phyloP scores from a whole-genome alignment of 2,329 filamentous ascomycete species.

The Aureobasidium sp. region DNA sequence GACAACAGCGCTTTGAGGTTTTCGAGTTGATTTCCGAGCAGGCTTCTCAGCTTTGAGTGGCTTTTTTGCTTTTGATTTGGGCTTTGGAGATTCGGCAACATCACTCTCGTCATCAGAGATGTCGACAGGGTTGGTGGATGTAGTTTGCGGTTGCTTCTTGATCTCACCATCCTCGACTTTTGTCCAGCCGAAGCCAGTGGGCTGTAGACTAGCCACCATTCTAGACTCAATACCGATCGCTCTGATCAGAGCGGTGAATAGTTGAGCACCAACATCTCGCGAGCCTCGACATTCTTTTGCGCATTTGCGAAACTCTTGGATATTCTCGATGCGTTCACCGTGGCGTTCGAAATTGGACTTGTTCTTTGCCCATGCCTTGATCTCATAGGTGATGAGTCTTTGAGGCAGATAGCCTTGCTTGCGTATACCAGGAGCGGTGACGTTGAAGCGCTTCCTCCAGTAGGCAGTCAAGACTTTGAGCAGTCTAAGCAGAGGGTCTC shows the following conservation, averaged over 20 bases:
- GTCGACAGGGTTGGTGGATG: slow-evolving; percentile 2
- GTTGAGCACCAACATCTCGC: slow-evolving; percentile 76
- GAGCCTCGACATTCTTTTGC: slow-evolving; percentile 70
- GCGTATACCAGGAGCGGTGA: slow-evolving; percentile 71
- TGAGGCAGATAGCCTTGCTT: slow-evolving; percentile 83
- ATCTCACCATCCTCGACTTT: slow-evolving; percentile 68
- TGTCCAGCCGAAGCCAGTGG: slow-evolving; percentile 83
- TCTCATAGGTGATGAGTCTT: slow-evolving; percentile 64
- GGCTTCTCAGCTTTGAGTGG: slow-evolving; percentile 16
- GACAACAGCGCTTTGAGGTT: slow-evolving; percentile 36
- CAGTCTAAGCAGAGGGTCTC: slow-evolving; percentile 71
- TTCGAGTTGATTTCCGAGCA: slow-evolving; percentile 19
- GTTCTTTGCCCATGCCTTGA: slow-evolving; percentile 59
- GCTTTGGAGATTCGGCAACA: not conserved
- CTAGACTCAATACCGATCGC: slow-evolving; percentile 74
- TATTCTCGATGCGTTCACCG: slow-evolving; percentile 63
- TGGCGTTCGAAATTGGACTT: slow-evolving; percentile 55
- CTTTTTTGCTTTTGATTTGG: slow-evolving; percentile 12
- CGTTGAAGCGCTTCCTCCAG: slow-evolving; percentile 78
- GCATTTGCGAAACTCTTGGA: slow-evolving; percentile 59
- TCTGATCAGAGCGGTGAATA: slow-evolving; percentile 79
- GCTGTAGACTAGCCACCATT: slow-evolving; percentile 77
- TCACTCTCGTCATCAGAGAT: slow-evolving; percentile 15
- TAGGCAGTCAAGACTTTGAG: slow-evolving; percentile 70
- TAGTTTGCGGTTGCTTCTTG: slow-evolving; percentile 25